Percentiles rank a stretch among this genome's conserved stretches.
Conservation (phyloP, 1,284 basidiomycete genomes). For the Naganishia sp. region DNA sequence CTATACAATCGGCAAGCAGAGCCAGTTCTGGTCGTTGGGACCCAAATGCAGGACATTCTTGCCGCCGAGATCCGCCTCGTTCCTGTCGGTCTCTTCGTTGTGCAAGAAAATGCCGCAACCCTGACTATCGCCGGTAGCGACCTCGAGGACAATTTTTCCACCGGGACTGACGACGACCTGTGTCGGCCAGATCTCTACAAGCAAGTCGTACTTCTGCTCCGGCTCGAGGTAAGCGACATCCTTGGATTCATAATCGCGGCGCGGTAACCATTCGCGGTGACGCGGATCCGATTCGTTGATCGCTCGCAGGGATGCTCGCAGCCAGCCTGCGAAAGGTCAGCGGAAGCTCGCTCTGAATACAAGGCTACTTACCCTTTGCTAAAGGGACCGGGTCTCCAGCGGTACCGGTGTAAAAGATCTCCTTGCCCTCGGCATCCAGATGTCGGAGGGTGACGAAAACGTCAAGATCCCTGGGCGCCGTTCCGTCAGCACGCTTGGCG, state of each 20-base stretch:
- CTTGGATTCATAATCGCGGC: slow-evolving; percentile 42
- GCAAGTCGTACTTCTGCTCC: slow-evolving; percentile 38
- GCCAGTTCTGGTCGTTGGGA: slow-evolving; percentile 26
- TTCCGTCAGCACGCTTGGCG: slow-evolving; percentile 34
- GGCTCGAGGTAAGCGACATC: slow-evolving; percentile 41
- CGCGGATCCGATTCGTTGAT: slow-evolving; percentile 39
- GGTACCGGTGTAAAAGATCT: slow-evolving; percentile 48
- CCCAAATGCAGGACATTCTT: slow-evolving; percentile 32
- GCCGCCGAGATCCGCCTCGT: slow-evolving; percentile 30
- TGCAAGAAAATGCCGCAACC: slow-evolving; percentile 41
- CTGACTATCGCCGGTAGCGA: slow-evolving; percentile 36
- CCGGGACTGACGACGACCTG: slow-evolving; percentile 42
- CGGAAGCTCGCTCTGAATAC: background rate
- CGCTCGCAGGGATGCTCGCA: slow-evolving; percentile 45
- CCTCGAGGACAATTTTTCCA: slow-evolving; percentile 42
- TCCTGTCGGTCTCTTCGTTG: slow-evolving; percentile 28
- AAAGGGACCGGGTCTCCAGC: slow-evolving; percentile 48
- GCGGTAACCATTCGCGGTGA: slow-evolving; percentile 41
- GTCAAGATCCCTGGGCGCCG: slow-evolving; percentile 46
- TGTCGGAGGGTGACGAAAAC: slow-evolving; percentile 48
- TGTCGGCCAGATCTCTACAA: slow-evolving; percentile 50
- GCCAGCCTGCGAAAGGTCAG: slow-evolving; percentile 37
- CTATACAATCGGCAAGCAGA: slow-evolving; percentile 33
- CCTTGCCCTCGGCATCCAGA: slow-evolving; percentile 44
- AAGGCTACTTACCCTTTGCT: slow-evolving; percentile 38